phyloP scores from a whole-genome alignment of 345 rosid genomes.

The Gossypium ekmanianum region DNA sequence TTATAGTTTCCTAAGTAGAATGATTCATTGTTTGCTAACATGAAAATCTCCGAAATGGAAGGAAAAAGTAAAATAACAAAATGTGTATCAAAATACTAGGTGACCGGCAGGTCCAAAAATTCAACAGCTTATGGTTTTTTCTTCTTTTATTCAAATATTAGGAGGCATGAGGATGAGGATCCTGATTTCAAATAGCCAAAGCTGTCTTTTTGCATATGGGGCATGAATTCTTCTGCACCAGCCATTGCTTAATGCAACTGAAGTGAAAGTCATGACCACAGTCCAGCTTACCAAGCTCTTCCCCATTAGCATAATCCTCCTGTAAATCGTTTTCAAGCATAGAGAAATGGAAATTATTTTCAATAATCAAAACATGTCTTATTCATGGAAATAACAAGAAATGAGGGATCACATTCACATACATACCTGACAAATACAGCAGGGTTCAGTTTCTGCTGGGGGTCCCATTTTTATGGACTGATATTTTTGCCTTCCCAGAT shows the following conservation, averaged over 20 bases:
- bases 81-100: not conserved
- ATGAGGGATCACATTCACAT: no score
- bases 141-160: not conserved
- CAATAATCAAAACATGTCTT: not conserved
- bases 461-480: not conserved
- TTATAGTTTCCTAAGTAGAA: not conserved
- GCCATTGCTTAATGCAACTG: not conserved
- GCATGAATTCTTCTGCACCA: slow-evolving; percentile 30
- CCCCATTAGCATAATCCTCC: slow-evolving; percentile 36
- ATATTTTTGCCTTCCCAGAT: slow-evolving; percentile 19
- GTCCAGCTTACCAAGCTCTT: not conserved
- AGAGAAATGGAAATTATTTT: not conserved
- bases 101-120: not conserved
- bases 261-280: slow-evolving; percentile 28
- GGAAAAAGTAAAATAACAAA: not conserved
- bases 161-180: not conserved
- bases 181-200: not conserved
- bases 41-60: not conserved
- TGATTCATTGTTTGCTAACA: no score
- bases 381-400: no score
- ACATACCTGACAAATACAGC: slow-evolving; percentile 25
- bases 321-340: not conserved
- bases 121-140: not conserved
- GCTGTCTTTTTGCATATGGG: slow-evolving; percentile 38
- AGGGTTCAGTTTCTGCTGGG: slow-evolving; percentile 9